These are phyloP conservation scores for Leccinum fibrillosum DNA, from an alignment of 768 basidiomycete genomes.

Conservation along the genomic window DNA sequence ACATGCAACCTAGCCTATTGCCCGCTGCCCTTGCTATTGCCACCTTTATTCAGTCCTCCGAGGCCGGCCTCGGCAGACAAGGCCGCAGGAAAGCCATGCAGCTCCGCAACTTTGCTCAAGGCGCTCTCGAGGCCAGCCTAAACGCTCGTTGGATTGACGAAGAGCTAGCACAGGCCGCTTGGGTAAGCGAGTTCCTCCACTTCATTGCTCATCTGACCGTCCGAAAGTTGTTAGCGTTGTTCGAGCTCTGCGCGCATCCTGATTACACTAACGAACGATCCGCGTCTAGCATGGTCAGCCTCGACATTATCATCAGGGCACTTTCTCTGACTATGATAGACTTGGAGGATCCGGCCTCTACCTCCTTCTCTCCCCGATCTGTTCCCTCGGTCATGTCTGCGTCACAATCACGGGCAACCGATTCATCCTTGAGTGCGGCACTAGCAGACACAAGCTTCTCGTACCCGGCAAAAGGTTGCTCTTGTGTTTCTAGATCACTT, in stretches of 20 bases:
- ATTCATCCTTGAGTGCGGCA: background rate
- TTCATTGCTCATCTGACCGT: slow-evolving; percentile 8
- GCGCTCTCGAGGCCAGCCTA: slow-evolving; percentile 66
- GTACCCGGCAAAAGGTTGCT: slow-evolving; percentile 35
- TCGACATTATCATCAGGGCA: slow-evolving; percentile 66
- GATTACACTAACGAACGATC: slow-evolving; percentile 51
- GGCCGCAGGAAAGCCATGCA: slow-evolving; percentile 57
- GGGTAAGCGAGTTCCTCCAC: slow-evolving; percentile 44
- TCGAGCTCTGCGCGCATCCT: slow-evolving; percentile 71
- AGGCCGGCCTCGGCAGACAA: slow-evolving; percentile 45
- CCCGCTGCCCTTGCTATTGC: slow-evolving; percentile 61
- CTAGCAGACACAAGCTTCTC: background rate
- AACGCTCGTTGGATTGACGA: slow-evolving; percentile 72
- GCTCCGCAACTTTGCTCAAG: slow-evolving; percentile 66
- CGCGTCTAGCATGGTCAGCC: slow-evolving; percentile 52
- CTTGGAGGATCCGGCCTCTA: slow-evolving; percentile 48
- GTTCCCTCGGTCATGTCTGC: slow-evolving; percentile 44
- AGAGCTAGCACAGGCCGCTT: slow-evolving; percentile 70
- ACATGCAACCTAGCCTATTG: slow-evolving; percentile 66
- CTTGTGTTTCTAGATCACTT: slow-evolving; percentile 50
- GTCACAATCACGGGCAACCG: slow-evolving; percentile 9
- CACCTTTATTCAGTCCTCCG: slow-evolving; percentile 69
- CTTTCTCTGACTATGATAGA: slow-evolving; percentile 61
- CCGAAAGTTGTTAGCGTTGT: slow-evolving; percentile 61
- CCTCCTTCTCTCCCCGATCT: slow-evolving; percentile 45